Evolutionary conservation across 1,284 basidiomycete species (phyloP), one percentile per base, ranked within the genome.

Genomic region (Rhodofomes roseus): DNA sequence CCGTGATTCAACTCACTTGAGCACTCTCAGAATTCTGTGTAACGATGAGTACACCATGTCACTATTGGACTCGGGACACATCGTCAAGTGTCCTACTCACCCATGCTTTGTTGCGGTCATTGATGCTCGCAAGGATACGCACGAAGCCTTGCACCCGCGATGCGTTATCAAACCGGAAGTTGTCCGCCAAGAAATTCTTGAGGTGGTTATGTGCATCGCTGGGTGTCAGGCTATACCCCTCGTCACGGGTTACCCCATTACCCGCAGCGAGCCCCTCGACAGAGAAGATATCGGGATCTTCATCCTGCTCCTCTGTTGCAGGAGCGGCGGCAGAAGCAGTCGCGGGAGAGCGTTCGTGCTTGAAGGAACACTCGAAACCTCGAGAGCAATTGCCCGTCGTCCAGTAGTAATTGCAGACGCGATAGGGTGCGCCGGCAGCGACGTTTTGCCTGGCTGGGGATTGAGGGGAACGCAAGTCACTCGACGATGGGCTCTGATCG

Each of bases 391-490:
- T 68, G 2, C 85, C 86, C 0, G 67, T 72, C 0, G 74, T 68
- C 84, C 83, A 88, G 66, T 72, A 87, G 65, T 73, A 79, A 22
- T 68, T 70, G 71, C 86, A 88, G 2, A 77, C 71, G 1, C 79
- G 78, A 23, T 53, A 64, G 1, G 83, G 82, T 1, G 61, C 58
- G 22, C 54, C 50, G 4, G 46, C 16, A 25, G 48, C 25, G 18
- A 18, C 43, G 27, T 31, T 25, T 4, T 11, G 43, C 16, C 23
- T 27, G 27, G 34, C 43, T 1, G 56, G 18, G 14, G 39, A 34
- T 11, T 34, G 31, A 22, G 9, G 60, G 39, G 5, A n/a, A 18
- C 3, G 43, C 25, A 6, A 12, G 8, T 27, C 9, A 8, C 43
- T 34, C 25, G 27, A 29, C 23, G 48, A 51, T 8, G 4, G 43